phyloP scores from a whole-genome alignment of 495 filamentous ascomycete species.

The Usnea hakonensis region DNA sequence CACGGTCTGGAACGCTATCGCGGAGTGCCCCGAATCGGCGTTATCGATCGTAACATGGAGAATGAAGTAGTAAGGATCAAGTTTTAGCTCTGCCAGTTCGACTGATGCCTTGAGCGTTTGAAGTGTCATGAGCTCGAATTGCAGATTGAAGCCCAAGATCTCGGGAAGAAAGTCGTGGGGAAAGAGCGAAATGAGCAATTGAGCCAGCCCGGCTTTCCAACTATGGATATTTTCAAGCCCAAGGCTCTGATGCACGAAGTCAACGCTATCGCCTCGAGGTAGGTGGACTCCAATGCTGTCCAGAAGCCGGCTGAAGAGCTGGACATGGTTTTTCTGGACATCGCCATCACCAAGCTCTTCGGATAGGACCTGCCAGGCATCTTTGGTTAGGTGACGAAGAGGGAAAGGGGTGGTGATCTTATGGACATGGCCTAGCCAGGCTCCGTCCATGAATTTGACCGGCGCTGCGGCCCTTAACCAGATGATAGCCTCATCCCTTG shows the following conservation, averaged over 20 bases:
- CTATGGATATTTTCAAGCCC: slow-evolving; percentile 28
- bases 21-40: slow-evolving; percentile 39
- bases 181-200: slow-evolving; percentile 41
- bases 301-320: slow-evolving; percentile 38
- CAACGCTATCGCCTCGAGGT: slow-evolving; percentile 25
- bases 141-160: slow-evolving; percentile 46
- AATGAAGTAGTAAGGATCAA: slow-evolving; percentile 44
- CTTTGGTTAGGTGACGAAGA: slow-evolving; percentile 31
- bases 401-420: slow-evolving; percentile 36
- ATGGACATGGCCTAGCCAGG: slow-evolving; percentile 43
- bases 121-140: slow-evolving; percentile 38
- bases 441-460: slow-evolving; percentile 44
- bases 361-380: slow-evolving; percentile 43
- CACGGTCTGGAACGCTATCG: slow-evolving; percentile 38
- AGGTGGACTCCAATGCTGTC: slow-evolving; percentile 25
- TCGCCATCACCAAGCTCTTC: slow-evolving; percentile 47
- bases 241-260: slow-evolving; percentile 32
- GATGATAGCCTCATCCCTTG: slow-evolving; percentile 32
- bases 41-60: slow-evolving; percentile 48
- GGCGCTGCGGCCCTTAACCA: slow-evolving; percentile 40
- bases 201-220: slow-evolving; percentile 42
- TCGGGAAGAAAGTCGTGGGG: slow-evolving; percentile 45
- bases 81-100: slow-evolving; percentile 37
- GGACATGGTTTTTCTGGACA: slow-evolving; percentile 39
- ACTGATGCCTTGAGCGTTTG: slow-evolving; percentile 36